Percentiles rank a stretch among this genome's conserved stretches.
Conservation (phyloP, 2,329 filamentous ascomycete genomes). For the Lasiodiplodia theobromae region DNA sequence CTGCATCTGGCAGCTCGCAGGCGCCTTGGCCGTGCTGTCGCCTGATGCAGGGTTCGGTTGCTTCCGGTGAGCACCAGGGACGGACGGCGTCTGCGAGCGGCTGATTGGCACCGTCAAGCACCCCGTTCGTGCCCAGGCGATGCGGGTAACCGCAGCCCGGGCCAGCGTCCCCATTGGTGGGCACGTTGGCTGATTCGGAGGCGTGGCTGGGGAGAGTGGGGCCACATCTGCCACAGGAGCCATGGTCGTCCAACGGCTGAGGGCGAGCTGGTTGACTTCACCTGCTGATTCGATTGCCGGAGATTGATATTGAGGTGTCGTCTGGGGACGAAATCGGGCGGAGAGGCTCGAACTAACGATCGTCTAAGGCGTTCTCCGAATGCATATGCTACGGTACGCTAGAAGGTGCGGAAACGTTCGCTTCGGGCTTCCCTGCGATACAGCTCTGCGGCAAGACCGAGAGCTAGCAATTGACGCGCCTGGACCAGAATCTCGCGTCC, state of each 20-base stretch:
- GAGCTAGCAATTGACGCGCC: constrained; percentile 9
- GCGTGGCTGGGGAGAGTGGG: constrained; percentile 2
- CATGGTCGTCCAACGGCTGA: constrained; percentile 24
- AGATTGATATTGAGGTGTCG: constrained; percentile 8
- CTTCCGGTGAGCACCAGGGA: constrained; percentile 29
- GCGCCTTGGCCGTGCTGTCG: constrained; percentile 24
- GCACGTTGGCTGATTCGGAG: constrained; percentile 17
- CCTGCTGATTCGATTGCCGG: constrained; percentile 2
- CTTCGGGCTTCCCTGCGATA: constrained; percentile 11
- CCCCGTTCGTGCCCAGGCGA: constrained; percentile 12
- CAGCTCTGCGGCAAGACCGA: not conserved
- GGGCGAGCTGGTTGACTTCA: constrained; percentile 13
- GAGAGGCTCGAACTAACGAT: constrained; percentile 10
- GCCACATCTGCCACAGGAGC: constrained; percentile 7
- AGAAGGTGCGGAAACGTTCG: constrained; percentile 30
- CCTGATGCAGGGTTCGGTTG: constrained; percentile 30
- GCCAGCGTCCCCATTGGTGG: constrained; percentile 4
- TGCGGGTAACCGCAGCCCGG: constrained; percentile 28
- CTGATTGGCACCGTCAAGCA: constrained; percentile 30
- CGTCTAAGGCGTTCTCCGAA: constrained; percentile 16
- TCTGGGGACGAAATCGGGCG: not conserved
- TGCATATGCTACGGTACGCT: constrained; percentile 16
- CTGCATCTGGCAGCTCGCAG: constrained; percentile 28
- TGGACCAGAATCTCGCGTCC: not conserved
- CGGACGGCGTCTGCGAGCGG: constrained; percentile 28